Base-by-base conservation (phyloP, 2,329 filamentous ascomycete species). In the Aspergillus amoenus region DNA sequence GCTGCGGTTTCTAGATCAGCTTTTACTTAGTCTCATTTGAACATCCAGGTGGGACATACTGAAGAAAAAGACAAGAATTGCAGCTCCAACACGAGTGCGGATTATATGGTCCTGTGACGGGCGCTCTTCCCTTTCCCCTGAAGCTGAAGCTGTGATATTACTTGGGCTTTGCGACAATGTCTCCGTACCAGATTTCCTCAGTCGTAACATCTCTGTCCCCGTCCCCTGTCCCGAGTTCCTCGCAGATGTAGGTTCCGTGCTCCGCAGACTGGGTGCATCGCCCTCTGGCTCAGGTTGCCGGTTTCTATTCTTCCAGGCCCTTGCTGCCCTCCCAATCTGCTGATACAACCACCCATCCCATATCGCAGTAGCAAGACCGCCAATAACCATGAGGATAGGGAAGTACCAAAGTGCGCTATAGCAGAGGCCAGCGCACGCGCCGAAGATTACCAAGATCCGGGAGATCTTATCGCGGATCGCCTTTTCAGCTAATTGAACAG, bases 401-500 rank as follows among this genome's bases (percentile, higher is more conserved):
- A 90, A 91, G 62, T 89, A 92, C 89, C 89, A 92, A 0, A 91
- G 72, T 0, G 87, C 83, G 49, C 85, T 90, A 64, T 91, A 91
- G 48, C 88, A 78, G 62, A 91, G 73, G 0, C 88, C 89, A 0
- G 86, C 87, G 8, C 81, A 79, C 0, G 78, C 88, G 3, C 82
- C 82, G 6, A 87, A 65, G 12, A 90, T 86, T 0, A 91, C 84
- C 2, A 91, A 63, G 0, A 87, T 73, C 1, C 88, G 76, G 0
- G 88, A 86, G 3, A 88, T 47, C 18, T 77, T 77, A 66, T 91
- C 88, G 0, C 82, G 86, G 54, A 91, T 86, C 0, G 88, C 83
- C 62, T 89, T 90, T 13, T 85, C 77, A 0, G 87, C 82, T 0
- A 91, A 78, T 67, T 89, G 76, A 0, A 90, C 84, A 0, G 87